These are phyloP conservation scores for Sclerotinia minor DNA, from an alignment of 2,329 filamentous ascomycete genomes.

Conservation along the genomic window DNA sequence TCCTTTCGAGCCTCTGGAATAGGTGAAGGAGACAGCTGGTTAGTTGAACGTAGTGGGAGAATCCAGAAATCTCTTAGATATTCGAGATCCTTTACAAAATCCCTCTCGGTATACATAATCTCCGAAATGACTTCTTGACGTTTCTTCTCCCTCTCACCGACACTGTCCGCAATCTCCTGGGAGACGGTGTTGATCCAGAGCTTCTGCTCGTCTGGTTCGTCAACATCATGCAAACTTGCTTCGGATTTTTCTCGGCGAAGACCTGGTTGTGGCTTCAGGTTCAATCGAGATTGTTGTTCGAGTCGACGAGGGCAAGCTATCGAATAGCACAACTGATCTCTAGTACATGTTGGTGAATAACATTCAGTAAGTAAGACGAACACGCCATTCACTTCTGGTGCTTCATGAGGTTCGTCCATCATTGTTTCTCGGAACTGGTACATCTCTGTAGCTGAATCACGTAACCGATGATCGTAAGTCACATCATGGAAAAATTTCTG, in stretches of 20 bases:
- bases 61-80: constrained; percentile 99
- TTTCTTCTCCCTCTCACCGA: constrained; percentile 92
- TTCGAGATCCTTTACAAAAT: constrained; percentile 98
- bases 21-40: constrained; percentile 65
- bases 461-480: constrained; percentile 91
- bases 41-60: constrained; percentile 76
- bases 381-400: constrained; percentile 80
- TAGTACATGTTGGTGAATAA: constrained; percentile 95
- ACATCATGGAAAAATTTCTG: constrained; percentile 99
- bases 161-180: constrained; percentile 87
- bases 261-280: constrained; percentile 88
- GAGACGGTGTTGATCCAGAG: constrained; percentile 99
- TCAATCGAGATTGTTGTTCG: constrained; percentile 91
- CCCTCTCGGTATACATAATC: constrained; percentile 96
- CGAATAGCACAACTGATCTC: constrained; percentile 94
- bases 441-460: constrained; percentile 91
- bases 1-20: constrained; percentile 87
- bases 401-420: constrained; percentile 77
- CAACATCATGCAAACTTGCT: constrained; percentile 78
- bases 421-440: constrained; percentile 96
- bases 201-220: constrained; percentile 92
- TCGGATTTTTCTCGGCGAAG: constrained; percentile 66
- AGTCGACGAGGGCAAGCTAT: constrained; percentile 92
- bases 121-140: constrained; percentile 97
- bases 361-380: constrained; percentile 96